Evolutionary conservation across 2,329 filamentous ascomycete species (phyloP), one percentile per base, ranked within the genome.

Genomic region (Neoscytalidium dimidiatum): DNA sequence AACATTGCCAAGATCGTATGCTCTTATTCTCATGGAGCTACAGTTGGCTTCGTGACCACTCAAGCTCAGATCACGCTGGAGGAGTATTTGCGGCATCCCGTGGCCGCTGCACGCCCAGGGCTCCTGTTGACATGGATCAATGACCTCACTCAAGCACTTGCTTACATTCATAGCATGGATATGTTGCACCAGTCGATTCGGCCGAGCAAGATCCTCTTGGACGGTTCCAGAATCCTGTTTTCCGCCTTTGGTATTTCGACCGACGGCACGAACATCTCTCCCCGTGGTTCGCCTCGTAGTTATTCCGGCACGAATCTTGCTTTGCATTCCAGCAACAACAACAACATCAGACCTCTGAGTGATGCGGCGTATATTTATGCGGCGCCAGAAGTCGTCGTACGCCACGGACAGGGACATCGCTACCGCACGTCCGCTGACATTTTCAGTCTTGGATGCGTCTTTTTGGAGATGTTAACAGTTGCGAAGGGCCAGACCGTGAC

Each of bases 61-160:
- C 71, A 68, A 44, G 74, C 75, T 17, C 75, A 78, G 60, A 74
- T 74, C 57, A 76, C 69, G 38, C 67, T 79, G n/a, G 77, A 78
- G 38, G 75, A 78, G 11, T 79, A 73, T 66, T 70, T 79, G 6
- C 69, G 69, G 6, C 67, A 74, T 13, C 71, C 74, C 6, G 68
- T 70, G 68, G 75, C 78, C 26, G 65, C 73, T 1, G 70, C 67
- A 49, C 75, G 75, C 8, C 69, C 76, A 1, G 73, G 75, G 35
- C 61, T 75, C 6, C 70, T 79, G 0, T 69, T 79, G 9, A 75
- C 76, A 57, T 79, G 77, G 77, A 78, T 79, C 73, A 71, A 74
- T 61, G 77, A 79, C 60, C 70, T 79, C 2, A 73, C 77, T 0
- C 75, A 75, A 2, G 78, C 74, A 0, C 58, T 79, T 6, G 76